Evolutionary conservation across 352 stramenopile genomes (phyloP).

Genomic region (Pythium graminicola): DNA sequence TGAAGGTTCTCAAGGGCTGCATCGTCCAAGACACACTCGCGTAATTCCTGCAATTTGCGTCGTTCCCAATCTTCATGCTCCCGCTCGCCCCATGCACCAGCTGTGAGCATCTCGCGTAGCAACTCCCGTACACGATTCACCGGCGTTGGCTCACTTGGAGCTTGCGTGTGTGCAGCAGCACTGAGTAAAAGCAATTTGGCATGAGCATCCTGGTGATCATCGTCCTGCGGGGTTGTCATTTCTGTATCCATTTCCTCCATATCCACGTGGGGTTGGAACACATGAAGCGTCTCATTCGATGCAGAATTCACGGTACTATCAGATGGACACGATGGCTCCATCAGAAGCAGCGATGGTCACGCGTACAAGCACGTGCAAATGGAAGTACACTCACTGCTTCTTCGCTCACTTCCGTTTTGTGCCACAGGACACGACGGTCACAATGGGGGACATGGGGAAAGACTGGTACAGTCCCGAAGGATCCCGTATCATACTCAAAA

Average conservation of each 20-base stretch:
- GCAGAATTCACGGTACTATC: constrained; percentile 5
- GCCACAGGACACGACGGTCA: constrained; percentile 19
- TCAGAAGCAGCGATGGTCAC: not conserved
- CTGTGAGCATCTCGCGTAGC: constrained; percentile 50
- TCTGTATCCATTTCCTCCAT: constrained; percentile 22
- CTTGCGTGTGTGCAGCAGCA: not conserved
- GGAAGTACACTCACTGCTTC: not conserved
- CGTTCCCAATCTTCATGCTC: constrained; percentile 47
- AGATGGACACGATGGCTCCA: constrained; percentile 11
- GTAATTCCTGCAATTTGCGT: constrained; percentile 39
- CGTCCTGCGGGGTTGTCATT: constrained; percentile 16
- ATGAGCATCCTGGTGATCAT: not conserved
- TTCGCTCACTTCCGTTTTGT: not conserved
- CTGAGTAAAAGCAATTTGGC: not conserved
- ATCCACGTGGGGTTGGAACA: not conserved
- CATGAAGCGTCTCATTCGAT: constrained; percentile 13
- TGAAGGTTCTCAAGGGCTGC: constrained; percentile 46
- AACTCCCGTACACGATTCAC: constrained; percentile 32
- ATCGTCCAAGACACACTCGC: constrained; percentile 53
- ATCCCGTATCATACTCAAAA: constrained; percentile 7
- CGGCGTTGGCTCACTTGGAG: not conserved
- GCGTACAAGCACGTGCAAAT: not conserved
- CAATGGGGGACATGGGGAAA: constrained; percentile 3
- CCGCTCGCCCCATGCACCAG: constrained; percentile 43
- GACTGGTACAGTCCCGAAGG: constrained; percentile 15